Base-by-base conservation (phyloP, 2,329 filamentous ascomycete species). In the Akanthomyces muscarius region DNA sequence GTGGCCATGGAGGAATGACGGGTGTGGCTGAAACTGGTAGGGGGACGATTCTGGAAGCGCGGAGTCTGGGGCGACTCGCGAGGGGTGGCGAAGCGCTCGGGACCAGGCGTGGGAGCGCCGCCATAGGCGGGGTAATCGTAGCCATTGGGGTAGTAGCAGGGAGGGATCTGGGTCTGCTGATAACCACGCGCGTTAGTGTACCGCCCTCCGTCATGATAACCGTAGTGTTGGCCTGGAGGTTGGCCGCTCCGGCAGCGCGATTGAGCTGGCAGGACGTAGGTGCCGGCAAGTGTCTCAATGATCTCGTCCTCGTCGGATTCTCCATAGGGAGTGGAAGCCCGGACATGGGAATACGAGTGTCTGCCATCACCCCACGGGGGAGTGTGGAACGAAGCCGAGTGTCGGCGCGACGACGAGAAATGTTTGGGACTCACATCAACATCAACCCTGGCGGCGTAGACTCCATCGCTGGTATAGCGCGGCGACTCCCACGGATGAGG, bases 221-320 rank as follows among this genome's bases (percentile, higher is more conserved):
- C 68, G 70, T 74, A 74, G 69, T 74, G 74, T 68, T 75, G 69
- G 64, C 76, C 65, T 67, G 67, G 67, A 68, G 66, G 68, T 53
- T 67, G 71, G 68, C 70, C 68, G 68, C 70, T 67, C 68, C 70
- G 72, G 69, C 71, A 70, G 72, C 78, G 78, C 69, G 79, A 77
- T 76, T 77, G 76, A 68, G 80, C 78, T 64, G 80, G 80, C 71
- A 86, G 72, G 76, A 84, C 76, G 69, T 80, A 85, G 67, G 78
- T 82, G 73, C 78, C 72, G 68, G 81, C 82, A 73, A 82, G 71
- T 71, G 81, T 75, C 75, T 85, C 81, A 75, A 85, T 76, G 66
- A 81, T 74, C 76, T 86, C 83, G 78, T 86, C 84, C 80, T 86
- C 83, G 81, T 86, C 84, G 77, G 84, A 86, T 76, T 86, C 84